A percentile compares a stretch with the other conserved stretches of the same genome.
phyloP scores from a whole-genome alignment of 495 filamentous ascomycete genomes.

The Daldinia loculata region DNA sequence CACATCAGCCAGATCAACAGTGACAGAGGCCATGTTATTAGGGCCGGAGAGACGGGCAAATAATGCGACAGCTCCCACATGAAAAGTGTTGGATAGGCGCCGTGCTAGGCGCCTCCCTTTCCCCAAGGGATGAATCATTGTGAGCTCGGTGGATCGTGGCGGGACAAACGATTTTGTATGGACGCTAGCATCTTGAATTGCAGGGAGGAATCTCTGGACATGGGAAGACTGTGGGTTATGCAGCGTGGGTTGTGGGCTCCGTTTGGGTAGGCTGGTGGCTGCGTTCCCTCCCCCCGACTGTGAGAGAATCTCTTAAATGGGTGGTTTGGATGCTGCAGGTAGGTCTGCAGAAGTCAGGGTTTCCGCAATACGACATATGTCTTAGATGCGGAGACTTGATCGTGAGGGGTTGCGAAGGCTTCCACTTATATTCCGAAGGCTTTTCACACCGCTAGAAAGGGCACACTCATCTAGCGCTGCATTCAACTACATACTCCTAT shows the following conservation, averaged over 20 bases:
- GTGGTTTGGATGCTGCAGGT: conserved; percentile 29
- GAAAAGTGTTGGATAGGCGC: conserved; percentile 23
- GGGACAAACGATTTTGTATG: conserved; percentile 28
- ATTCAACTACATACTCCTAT: conserved; percentile 32
- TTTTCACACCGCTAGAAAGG: conserved; percentile 41
- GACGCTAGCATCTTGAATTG: conserved; percentile 18
- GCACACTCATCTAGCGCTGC: conserved; percentile 26
- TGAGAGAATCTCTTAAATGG: conserved; percentile 23
- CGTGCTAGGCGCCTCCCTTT: conserved; percentile 20
- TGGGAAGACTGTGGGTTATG: conserved; percentile 25
- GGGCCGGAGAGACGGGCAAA: conserved; percentile 32
- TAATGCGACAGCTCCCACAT: conserved; percentile 26
- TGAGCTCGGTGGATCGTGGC: conserved; percentile 28
- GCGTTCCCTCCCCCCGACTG: conserved; percentile 22
- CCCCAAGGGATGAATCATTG: conserved; percentile 16
- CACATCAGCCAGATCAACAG: conserved; percentile 36
- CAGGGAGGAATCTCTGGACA: conserved; percentile 29
- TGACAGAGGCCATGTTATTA: conserved; percentile 22
- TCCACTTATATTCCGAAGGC: conserved; percentile 29
- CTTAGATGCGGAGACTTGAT: conserved; percentile 37
- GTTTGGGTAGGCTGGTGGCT: conserved; percentile 30
- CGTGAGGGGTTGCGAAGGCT: conserved; percentile 34
- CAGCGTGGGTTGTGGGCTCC: conserved; percentile 32
- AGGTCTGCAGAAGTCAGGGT: conserved; percentile 32
- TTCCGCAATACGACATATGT: conserved; percentile 32